Conservation (phyloP, 805 yeast species). For the Saturnispora diversa region DNA sequence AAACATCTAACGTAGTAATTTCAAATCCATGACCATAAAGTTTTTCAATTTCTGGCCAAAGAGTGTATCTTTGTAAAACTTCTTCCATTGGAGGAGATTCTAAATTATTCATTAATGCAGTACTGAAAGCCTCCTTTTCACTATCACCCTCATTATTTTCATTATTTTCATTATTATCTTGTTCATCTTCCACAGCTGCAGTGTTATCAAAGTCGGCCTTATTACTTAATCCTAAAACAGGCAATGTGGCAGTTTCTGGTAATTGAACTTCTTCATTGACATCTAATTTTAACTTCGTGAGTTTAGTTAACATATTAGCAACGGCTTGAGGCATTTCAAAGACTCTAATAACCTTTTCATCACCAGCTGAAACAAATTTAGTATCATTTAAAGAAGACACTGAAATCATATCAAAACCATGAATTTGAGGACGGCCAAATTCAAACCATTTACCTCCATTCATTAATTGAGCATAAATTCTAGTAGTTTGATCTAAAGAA, state of each 20-base stretch:
- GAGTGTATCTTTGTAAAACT: conserved; percentile 79
- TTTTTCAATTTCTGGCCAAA: conserved; percentile 94
- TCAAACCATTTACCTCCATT: conserved; percentile 60
- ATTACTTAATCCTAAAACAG: conserved; percentile 88
- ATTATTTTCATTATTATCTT: conserved; percentile 33
- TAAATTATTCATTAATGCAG: conserved; percentile 40
- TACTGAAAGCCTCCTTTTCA: conserved; percentile 30
- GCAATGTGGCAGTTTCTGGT: conserved; percentile 83
- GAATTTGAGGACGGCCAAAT: conserved; percentile 94
- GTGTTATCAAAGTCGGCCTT: conserved; percentile 60
- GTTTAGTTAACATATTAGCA: conserved; percentile 42
- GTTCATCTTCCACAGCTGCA: conserved; percentile 32
- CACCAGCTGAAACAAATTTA: conserved; percentile 86
- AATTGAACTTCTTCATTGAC: conserved; percentile 3
- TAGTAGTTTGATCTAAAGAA: conserved; percentile 88
- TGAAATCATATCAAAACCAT: conserved; percentile 94
- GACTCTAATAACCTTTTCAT: conserved; percentile 83
- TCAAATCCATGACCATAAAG: conserved; percentile 98
- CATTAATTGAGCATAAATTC: conserved; percentile 65
- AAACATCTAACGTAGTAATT: conserved; percentile 66
- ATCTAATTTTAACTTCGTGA: conserved; percentile 13
- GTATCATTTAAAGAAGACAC: conserved; percentile 51
- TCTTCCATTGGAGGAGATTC: conserved; percentile 77
- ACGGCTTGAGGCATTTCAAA: conserved; percentile 84
- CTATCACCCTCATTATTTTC: conserved; percentile 28